Evolutionary conservation across 2,329 filamentous ascomycete species (phyloP).

Genomic region (Talaromyces sp.): DNA sequence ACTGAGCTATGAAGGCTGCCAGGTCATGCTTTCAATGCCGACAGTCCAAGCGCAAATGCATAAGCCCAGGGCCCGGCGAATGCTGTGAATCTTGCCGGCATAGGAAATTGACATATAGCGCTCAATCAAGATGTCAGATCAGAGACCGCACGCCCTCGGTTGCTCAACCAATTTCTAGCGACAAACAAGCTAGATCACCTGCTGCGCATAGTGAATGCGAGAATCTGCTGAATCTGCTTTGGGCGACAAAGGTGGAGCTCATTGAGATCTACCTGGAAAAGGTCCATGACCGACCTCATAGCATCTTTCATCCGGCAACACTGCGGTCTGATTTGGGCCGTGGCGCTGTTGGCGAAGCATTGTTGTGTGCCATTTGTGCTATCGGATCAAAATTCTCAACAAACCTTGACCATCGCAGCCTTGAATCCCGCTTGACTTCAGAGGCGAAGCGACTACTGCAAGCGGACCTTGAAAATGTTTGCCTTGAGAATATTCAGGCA

Average conservation of each 20-base stretch:
- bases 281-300: not conserved
- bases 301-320: not conserved
- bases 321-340: not conserved
- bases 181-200: not conserved
- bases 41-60: not conserved
- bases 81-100: not conserved
- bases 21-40: not conserved
- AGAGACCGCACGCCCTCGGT: not conserved
- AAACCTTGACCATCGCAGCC: not conserved
- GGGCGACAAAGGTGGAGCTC: not conserved
- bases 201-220: not conserved
- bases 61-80: not conserved
- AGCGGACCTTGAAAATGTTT: not conserved
- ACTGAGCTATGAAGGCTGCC: not conserved
- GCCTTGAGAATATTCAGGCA: not conserved
- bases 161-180: not conserved
- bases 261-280: not conserved
- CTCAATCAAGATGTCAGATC: not conserved
- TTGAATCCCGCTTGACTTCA: not conserved
- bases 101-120: not conserved
- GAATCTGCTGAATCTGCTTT: not conserved
- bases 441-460: not conserved
- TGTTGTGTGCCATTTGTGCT: not conserved
- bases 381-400: not conserved
- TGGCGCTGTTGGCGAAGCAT: not conserved